A percentile compares a stretch with the other conserved stretches of the same genome.
phyloP scores from a whole-genome alignment of 176 grass and related monocot genomes.

The Rhynchospora pubera region DNA sequence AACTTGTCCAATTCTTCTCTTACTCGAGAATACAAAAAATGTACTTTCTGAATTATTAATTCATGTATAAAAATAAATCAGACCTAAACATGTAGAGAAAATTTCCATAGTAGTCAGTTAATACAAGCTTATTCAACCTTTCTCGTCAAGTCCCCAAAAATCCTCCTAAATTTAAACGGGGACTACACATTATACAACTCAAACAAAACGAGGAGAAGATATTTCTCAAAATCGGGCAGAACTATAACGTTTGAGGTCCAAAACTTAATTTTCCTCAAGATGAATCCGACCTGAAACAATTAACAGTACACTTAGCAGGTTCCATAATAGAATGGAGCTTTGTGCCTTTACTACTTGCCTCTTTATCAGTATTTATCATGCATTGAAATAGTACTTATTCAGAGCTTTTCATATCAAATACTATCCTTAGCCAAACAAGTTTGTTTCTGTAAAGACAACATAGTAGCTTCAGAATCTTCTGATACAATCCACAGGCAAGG shows the following conservation, averaged over 20 bases:
- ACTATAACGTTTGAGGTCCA: background rate
- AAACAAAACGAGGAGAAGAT: background rate
- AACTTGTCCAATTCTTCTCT: too few species aligned
- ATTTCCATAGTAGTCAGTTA: background rate
- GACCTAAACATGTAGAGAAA: background rate
- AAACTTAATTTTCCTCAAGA: slow-evolving; percentile 6
- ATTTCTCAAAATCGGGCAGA: background rate
- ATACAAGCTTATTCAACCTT: background rate
- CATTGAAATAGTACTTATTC: background rate
- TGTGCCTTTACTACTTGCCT: background rate
- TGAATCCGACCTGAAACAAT: background rate
- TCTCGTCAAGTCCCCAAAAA: background rate
- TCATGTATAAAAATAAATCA: slow-evolving; percentile 1
- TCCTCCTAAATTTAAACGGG: background rate
- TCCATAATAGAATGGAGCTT: background rate
- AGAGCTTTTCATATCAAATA: background rate
- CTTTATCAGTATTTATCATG: background rate
- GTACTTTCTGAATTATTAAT: background rate
- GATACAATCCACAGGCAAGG: background rate
- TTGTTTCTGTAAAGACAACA: background rate
- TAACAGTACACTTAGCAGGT: background rate
- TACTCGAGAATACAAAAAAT: too few species aligned
- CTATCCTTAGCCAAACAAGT: background rate
- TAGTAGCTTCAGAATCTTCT: background rate
- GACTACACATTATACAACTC: background rate